Conservation (phyloP, 208 protist species). For the Leishmania tropica region DNA sequence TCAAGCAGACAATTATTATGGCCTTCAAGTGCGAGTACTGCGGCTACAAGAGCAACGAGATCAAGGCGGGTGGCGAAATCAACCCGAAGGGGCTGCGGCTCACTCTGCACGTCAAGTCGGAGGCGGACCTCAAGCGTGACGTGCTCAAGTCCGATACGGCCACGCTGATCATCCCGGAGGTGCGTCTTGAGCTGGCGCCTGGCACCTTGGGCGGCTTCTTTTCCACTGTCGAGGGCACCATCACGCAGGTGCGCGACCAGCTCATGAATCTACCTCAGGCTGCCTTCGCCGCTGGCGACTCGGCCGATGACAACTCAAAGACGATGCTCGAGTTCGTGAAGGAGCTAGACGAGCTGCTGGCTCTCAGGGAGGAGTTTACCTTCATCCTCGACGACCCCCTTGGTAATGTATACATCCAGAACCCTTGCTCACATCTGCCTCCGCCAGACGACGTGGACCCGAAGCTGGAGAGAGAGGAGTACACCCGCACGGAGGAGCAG, state of each 20-base stretch:
- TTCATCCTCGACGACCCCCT: slow-evolving; percentile 95
- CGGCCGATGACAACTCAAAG: slow-evolving; percentile 61
- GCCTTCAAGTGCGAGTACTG: slow-evolving; percentile 93
- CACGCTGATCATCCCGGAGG: slow-evolving; percentile 85
- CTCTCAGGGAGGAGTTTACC: slow-evolving; percentile 81
- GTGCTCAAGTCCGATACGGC: slow-evolving; percentile 95
- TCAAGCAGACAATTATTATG: slow-evolving; percentile 96
- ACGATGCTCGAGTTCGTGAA: slow-evolving; percentile 81
- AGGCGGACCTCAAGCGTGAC: slow-evolving; percentile 93
- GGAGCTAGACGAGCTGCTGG: slow-evolving; percentile 74
- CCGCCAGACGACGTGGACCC: slow-evolving; percentile 89
- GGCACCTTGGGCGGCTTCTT: slow-evolving; percentile 95
- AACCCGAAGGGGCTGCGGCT: slow-evolving; percentile 70
- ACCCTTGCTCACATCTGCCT: slow-evolving; percentile 85
- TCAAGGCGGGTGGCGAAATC: slow-evolving; percentile 93
- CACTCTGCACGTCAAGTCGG: slow-evolving; percentile 67
- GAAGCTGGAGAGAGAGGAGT: slow-evolving; percentile 72
- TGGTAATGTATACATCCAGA: slow-evolving; percentile 93
- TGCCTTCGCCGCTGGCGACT: slow-evolving; percentile 76
- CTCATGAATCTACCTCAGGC: slow-evolving; percentile 82
- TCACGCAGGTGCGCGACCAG: slow-evolving; percentile 88
- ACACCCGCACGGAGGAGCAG: slow-evolving; percentile 89
- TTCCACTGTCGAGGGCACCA: slow-evolving; percentile 93
- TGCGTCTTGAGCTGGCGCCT: slow-evolving; percentile 83
- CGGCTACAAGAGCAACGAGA: slow-evolving; percentile 94